phyloP scores from a whole-genome alignment of 371 early-diverging fungal species.

The Apophysomyces ossiformis region DNA sequence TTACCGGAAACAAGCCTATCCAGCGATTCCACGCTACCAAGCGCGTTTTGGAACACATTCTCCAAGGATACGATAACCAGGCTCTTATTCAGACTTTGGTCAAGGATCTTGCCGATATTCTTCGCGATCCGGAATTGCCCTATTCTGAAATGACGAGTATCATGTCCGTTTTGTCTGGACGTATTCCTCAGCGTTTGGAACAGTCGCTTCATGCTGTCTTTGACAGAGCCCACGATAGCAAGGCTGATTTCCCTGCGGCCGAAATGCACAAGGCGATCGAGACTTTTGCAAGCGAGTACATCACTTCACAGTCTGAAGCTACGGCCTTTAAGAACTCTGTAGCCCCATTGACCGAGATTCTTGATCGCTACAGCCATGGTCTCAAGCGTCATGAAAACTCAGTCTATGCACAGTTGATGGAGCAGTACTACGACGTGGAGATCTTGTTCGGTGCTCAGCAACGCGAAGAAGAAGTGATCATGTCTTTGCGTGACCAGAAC shows the following conservation, averaged over 20 bases:
- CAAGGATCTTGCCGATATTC: conserved; percentile 75
- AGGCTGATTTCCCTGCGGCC: conserved; percentile 76
- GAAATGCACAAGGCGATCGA: conserved; percentile 71
- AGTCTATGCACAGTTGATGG: conserved; percentile 76
- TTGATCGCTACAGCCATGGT: conserved; percentile 79
- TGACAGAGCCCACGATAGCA: conserved; percentile 42
- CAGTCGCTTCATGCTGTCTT: conserved; percentile 52
- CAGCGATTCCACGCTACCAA: conserved; percentile 77
- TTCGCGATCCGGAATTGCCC: conserved; percentile 84
- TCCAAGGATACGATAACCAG: conserved; percentile 90
- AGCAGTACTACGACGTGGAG: conserved; percentile 87
- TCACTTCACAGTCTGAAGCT: conserved; percentile 66
- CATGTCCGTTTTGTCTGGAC: conserved; percentile 84
- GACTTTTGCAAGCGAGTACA: conserved; percentile 53
- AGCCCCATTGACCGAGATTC: conserved; percentile 67
- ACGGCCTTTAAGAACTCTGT: conserved; percentile 64
- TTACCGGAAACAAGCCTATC: conserved; percentile 81
- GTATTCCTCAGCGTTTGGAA: conserved; percentile 85
- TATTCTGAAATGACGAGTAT: conserved; percentile 82
- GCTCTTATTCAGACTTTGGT: conserved; percentile 69
- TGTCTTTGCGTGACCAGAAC: conserved; percentile 83
- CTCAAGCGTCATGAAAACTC: conserved; percentile 75
- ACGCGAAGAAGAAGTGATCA: conserved; percentile 88
- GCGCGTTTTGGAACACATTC: conserved; percentile 70
- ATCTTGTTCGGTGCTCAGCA: conserved; percentile 72